Evolutionary conservation across 495 filamentous ascomycete genomes (phyloP).

Genomic region (Elaphomyces granulatus): DNA sequence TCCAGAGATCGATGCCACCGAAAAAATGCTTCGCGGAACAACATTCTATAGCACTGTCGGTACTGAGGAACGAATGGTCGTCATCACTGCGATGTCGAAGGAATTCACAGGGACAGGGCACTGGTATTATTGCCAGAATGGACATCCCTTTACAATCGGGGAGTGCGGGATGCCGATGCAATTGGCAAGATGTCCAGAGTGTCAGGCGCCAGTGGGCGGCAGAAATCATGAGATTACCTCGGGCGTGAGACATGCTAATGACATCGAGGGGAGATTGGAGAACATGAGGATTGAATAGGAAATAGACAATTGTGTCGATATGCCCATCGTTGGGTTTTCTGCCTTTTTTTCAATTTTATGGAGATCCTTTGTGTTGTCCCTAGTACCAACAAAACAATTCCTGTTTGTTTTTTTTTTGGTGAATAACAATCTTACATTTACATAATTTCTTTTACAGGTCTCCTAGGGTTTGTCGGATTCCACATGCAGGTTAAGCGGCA

Average conservation of each 20-base stretch:
- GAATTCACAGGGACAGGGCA: constrained; percentile 43
- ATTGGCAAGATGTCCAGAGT: constrained; percentile 48
- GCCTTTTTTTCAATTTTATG: too few relatives aligned
- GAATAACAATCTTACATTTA: too few relatives aligned
- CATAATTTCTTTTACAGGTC: too few relatives aligned
- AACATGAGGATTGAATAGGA: not conserved
- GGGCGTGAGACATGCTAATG: constrained; percentile 36
- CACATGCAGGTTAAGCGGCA: too few relatives aligned
- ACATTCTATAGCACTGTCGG: constrained; percentile 32
- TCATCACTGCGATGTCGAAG: constrained; percentile 36
- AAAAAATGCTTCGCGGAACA: constrained; percentile 20
- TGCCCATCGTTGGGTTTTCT: too few relatives aligned
- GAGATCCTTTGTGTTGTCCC: too few relatives aligned
- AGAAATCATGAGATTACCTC: constrained; percentile 33
- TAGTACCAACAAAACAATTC: too few relatives aligned
- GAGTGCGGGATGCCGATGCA: constrained; percentile 63
- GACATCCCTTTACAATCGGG: constrained; percentile 58
- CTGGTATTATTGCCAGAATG: constrained; percentile 56
- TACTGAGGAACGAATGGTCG: constrained; percentile 30
- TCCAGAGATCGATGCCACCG: constrained; percentile 14
- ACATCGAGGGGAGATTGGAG: constrained; percentile 34
- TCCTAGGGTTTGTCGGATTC: too few relatives aligned
- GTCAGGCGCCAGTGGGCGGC: constrained; percentile 46
- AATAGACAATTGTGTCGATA: not conserved
- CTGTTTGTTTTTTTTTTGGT: too few relatives aligned